These are phyloP conservation scores for Phytopythium litorale DNA, from an alignment of 352 stramenopile genomes.

Conservation along the genomic window DNA sequence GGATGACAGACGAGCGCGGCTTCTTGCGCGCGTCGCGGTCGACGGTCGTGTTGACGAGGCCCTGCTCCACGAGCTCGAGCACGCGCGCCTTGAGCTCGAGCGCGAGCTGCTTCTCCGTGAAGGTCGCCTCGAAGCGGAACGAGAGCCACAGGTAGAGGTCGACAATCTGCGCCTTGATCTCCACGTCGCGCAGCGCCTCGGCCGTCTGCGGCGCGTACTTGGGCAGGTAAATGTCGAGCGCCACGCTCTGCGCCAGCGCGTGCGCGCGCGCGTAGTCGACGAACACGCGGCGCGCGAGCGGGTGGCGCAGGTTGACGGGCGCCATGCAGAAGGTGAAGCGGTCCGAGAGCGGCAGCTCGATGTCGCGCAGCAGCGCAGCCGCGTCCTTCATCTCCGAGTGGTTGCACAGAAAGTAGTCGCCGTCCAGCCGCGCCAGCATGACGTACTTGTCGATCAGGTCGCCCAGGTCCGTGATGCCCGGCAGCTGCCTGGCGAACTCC, in stretches of 20 bases:
- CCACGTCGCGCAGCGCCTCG: constrained; percentile 84
- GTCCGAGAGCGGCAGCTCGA: constrained; percentile 71
- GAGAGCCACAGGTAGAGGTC: constrained; percentile 95
- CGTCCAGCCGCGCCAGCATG: constrained; percentile 80
- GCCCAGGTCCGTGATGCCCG: constrained; percentile 59
- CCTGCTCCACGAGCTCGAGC: constrained; percentile 65
- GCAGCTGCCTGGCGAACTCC: constrained; percentile 80
- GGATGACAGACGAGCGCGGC: constrained; percentile 2
- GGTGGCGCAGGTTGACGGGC: constrained; percentile 76
- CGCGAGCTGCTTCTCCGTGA: constrained; percentile 66
- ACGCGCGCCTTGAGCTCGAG: constrained; percentile 61
- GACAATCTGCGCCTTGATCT: constrained; percentile 90
- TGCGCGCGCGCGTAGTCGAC: constrained; percentile 84
- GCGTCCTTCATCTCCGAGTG: constrained; percentile 79
- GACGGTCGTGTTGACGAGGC: constrained; percentile 76
- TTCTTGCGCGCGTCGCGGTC: constrained; percentile 47
- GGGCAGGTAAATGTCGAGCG: constrained; percentile 79
- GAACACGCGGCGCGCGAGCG: constrained; percentile 73
- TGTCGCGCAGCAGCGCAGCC: constrained; percentile 50
- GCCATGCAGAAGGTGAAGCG: constrained; percentile 89
- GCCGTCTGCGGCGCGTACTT: constrained; percentile 69
- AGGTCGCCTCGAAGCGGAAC: constrained; percentile 87
- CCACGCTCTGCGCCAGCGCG: constrained; percentile 60
- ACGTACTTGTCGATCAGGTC: constrained; percentile 84
- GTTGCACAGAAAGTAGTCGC: constrained; percentile 92